Base-by-base conservation (phyloP, 306 rosid species). In the Cucurbita pepo region DNA sequence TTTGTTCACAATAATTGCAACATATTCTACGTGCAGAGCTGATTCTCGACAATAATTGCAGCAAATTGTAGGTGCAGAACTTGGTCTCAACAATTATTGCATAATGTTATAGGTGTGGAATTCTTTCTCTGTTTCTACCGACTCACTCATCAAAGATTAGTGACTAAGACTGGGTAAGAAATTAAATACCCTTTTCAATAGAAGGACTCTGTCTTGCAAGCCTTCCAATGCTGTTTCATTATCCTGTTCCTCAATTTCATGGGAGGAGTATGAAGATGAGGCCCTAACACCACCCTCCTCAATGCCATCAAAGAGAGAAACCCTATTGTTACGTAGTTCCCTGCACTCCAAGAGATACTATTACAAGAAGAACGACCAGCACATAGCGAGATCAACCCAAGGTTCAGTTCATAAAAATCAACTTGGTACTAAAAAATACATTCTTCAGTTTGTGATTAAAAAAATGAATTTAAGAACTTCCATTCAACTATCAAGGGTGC, bases 161-260 rank as follows among this genome's bases (percentile, higher is more conserved):
- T 66, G 56, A 52, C n/a, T 6, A 38, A 58, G 54, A 10, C 34
- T 5, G 55, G 14, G 4, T 3, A 48, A 62, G 58, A 54, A 52
- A 63, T 64, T 87, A 81, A 81, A 41, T 83, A 90, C 98, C 81
- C 96, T 87, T 80, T 93, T 93, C 82, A 93, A 86, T 78, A 93
- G 80, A 84, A 54, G 87, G 85, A 90, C 98, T 80, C 96, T 87
- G 72, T 90, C 98, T 78, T 93, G 98, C 84, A 93, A 80, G 75
- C 96, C 98, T 19, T 87, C 96, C 69, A 93, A 48, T 64, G 91
- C 96, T 71, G 84, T 79, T 69, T 90, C 98, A 74, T 93, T 93
- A 58, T 87, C 96, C 9, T 90, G 98, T 77, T 93, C 98, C 82
- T 90, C 95, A 63, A 93, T 93, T 86, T 93, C 98, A 82, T 93